Conservation (phyloP, 306 rosid species). For the Cajanus cajan region DNA sequence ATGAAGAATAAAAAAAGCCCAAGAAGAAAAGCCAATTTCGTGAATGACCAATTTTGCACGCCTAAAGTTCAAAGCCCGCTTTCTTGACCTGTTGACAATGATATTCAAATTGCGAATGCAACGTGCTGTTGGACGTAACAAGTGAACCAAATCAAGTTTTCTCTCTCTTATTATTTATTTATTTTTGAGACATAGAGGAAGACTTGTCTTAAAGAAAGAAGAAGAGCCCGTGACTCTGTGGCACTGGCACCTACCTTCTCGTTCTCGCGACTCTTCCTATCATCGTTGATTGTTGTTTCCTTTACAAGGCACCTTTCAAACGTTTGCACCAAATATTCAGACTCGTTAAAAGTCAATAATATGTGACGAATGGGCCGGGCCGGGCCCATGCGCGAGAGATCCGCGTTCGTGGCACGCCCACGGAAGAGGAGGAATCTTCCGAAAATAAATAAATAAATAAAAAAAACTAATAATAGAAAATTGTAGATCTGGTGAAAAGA, state of each 20-base stretch:
- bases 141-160: not conserved
- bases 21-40: not conserved
- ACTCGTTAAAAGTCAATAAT: slow-evolving; percentile 4
- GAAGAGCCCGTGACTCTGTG: not conserved
- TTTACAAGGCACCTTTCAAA: not conserved
- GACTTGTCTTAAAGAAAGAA: not conserved
- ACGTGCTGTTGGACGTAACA: not conserved
- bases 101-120: not conserved
- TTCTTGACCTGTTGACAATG: not conserved
- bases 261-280: not conserved
- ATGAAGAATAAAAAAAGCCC: not conserved
- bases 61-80: not conserved
- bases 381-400: slow-evolving; percentile 8
- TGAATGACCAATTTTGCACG: not conserved
- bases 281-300: not conserved
- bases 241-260: too few species aligned
- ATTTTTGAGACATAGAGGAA: not conserved
- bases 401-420: slow-evolving; percentile 4
- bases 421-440: not conserved
- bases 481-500: too few species aligned
- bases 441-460: not conserved
- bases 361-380: slow-evolving; percentile 9
- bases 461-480: not conserved
- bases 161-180: too few species aligned
- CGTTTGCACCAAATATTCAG: not conserved